These are phyloP conservation scores for Fusarium secorum DNA, from an alignment of 2,329 filamentous ascomycete species.

Conservation along the genomic window DNA sequence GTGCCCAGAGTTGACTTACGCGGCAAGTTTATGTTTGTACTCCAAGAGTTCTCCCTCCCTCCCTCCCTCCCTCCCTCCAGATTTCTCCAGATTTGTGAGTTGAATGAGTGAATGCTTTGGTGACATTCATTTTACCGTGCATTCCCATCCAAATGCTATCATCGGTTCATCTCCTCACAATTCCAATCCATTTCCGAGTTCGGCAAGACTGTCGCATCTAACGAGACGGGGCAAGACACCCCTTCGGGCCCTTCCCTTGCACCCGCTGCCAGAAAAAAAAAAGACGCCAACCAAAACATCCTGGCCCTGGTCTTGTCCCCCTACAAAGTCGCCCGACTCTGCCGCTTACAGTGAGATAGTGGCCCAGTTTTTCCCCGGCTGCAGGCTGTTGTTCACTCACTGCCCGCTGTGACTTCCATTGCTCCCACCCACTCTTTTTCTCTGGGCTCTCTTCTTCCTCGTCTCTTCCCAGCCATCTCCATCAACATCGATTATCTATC, in stretches of 20 bases:
- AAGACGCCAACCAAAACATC: not conserved
- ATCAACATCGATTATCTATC: conserved; percentile 7
- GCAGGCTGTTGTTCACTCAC: conserved; percentile 15
- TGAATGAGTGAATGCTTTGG: not conserved
- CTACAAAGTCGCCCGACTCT: conserved; percentile 13
- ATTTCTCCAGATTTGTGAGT: no score
- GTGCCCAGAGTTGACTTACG: conserved; percentile 11
- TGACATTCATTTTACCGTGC: not conserved
- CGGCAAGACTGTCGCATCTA: not conserved
- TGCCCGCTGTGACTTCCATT: not conserved
- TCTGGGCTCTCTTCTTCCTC: not conserved
- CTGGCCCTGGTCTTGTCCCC: not conserved
- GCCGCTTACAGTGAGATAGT: conserved; percentile 20
- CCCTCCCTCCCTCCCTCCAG: not conserved
- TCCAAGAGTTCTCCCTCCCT: conserved; percentile 9
- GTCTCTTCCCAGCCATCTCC: conserved; percentile 9
- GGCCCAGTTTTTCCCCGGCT: conserved; percentile 30
- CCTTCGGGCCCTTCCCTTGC: no score
- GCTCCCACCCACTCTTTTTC: conserved; percentile 11
- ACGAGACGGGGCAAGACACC: not conserved
- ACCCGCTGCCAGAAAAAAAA: not conserved
- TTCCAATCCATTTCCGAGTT: conserved; percentile 1
- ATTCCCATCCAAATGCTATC: not conserved
- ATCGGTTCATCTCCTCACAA: conserved; percentile 21
- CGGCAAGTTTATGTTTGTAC: conserved; percentile 1